Conservation (phyloP, 2,329 filamentous ascomycete species). For the Pseudocercospora eumusae region DNA sequence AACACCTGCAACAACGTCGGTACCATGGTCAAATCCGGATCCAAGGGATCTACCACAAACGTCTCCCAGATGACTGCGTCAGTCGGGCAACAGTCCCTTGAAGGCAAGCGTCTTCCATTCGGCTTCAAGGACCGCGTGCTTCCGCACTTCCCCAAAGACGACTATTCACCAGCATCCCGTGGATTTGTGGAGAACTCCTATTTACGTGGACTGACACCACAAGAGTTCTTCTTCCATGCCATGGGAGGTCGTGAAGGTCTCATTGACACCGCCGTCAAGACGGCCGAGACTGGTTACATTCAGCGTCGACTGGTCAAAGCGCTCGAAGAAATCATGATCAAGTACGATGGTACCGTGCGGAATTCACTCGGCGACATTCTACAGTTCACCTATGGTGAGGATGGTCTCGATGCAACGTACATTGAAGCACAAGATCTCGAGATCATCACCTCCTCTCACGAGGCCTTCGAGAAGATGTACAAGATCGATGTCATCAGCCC, state of each 20-base stretch:
- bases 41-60: constrained; percentile 98
- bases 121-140: constrained; percentile 98
- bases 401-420: constrained; percentile 87
- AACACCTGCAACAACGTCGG: constrained; percentile 97
- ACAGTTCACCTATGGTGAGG: constrained; percentile 96
- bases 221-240: constrained; percentile 99
- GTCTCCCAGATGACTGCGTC: constrained; percentile 99
- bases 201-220: constrained; percentile 87
- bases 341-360: constrained; percentile 94
- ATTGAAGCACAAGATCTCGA: constrained; percentile 94
- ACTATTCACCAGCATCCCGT: constrained; percentile 94
- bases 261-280: constrained; percentile 99
- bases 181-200: constrained; percentile 99
- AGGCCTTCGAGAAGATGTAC: constrained; percentile 77
- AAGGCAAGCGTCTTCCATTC: constrained; percentile 98
- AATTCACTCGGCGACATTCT: constrained; percentile 96
- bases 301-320: constrained; percentile 98
- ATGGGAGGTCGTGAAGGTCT: constrained; percentile 99
- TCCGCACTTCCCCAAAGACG: constrained; percentile 98
- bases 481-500: constrained; percentile 83
- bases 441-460: constrained; percentile 76
- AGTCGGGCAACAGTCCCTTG: constrained; percentile 96
- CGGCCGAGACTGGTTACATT: constrained; percentile 97
- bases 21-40: constrained; percentile 93
- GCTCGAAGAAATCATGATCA: constrained; percentile 93